Percentiles rank a stretch among this genome's conserved stretches.
Evolutionary conservation across 139 green algal species (phyloP).

Genomic region (Volvox africanus): DNA sequence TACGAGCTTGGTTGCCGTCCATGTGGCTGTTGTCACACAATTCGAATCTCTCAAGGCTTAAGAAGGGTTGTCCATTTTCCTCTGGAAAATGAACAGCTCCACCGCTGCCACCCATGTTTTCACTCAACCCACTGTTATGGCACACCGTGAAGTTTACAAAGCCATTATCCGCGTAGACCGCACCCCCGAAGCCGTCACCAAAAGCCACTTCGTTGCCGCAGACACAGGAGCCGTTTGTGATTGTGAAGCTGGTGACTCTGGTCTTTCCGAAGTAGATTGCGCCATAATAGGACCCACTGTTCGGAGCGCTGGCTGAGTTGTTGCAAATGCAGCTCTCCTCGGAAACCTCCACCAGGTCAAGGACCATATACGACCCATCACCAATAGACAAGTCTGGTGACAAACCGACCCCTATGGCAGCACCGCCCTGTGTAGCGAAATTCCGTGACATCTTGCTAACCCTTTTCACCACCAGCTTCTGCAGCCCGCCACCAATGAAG

Average conservation of each 20-base stretch:
- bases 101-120: background rate
- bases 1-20: background rate
- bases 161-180: background rate
- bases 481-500: background rate
- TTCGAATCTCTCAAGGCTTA: background rate
- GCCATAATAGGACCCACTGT: background rate
- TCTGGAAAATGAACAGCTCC: background rate
- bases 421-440: background rate
- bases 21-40: background rate
- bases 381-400: too few relatives aligned
- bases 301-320: background rate
- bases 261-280: background rate
- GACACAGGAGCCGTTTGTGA: background rate
- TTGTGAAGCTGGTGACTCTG: background rate
- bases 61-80: background rate
- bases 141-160: background rate
- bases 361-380: background rate
- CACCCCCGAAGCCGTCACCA: background rate
- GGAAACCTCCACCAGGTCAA: background rate
- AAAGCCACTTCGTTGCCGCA: background rate
- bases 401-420: background rate
- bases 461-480: background rate
- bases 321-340: background rate
- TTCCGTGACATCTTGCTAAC: background rate
- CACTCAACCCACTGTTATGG: background rate